These are phyloP conservation scores for Suhomyces pyralidae DNA, from an alignment of 805 yeast genomes.

Conservation along the genomic window DNA sequence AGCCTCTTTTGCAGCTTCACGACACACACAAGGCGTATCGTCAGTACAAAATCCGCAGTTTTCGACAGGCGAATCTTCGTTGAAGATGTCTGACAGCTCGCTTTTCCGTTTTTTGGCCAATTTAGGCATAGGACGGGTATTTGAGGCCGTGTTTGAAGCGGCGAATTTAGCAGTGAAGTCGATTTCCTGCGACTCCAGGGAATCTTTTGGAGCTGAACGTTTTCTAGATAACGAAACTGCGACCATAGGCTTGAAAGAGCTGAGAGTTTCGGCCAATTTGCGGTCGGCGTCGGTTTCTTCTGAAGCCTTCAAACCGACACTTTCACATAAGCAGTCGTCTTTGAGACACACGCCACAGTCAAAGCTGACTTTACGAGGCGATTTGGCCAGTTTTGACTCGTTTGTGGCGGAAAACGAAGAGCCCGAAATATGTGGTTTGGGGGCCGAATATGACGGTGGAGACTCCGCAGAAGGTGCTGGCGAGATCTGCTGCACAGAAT, in stretches of 20 bases:
- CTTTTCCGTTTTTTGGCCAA: constrained; percentile 22
- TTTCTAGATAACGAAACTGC: constrained; percentile 59
- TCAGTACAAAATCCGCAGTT: constrained; percentile 94
- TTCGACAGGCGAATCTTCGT: constrained; percentile 54
- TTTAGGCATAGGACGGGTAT: constrained; percentile 23
- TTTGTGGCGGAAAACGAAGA: neutral
- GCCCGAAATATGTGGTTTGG: neutral
- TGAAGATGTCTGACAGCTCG: constrained; percentile 16
- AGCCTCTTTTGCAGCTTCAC: constrained; percentile 65
- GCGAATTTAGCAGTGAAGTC: constrained; percentile 56
- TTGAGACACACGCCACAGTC: constrained; percentile 67
- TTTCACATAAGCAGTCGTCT: constrained; percentile 67
- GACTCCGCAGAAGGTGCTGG: constrained; percentile 53
- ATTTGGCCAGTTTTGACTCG: neutral
- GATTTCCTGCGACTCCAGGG: constrained; percentile 31
- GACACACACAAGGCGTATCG: constrained; percentile 87
- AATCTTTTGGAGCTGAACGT: constrained; percentile 12
- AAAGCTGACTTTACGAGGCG: constrained; percentile 13
- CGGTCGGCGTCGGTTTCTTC: constrained; percentile 14
- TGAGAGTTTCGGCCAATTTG: constrained; percentile 32
- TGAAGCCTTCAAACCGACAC: constrained; percentile 39
- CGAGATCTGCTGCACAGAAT: constrained; percentile 46
- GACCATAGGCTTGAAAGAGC: constrained; percentile 54
- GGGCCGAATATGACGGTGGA: constrained; percentile 31
- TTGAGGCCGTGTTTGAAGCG: constrained; percentile 14